These are phyloP conservation scores for Chaetomiaceae sp. DNA, from an alignment of 2,329 filamentous ascomycete genomes.

Conservation along the genomic window DNA sequence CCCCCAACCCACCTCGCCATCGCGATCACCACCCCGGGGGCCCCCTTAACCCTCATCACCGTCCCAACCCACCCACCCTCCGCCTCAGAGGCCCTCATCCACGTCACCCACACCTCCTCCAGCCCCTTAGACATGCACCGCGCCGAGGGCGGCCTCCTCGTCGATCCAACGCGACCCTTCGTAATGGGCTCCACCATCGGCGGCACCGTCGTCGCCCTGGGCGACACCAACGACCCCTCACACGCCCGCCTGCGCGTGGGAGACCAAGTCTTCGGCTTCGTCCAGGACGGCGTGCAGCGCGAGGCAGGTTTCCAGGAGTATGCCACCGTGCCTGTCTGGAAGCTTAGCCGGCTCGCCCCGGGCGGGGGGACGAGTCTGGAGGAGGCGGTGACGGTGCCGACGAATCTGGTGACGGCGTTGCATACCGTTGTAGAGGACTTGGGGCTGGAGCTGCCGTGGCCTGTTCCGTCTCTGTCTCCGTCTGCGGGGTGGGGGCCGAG, in stretches of 20 bases:
- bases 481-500: neutral
- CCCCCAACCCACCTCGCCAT: constrained; percentile 29
- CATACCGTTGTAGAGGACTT: constrained; percentile 50
- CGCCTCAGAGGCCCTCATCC: constrained; percentile 48
- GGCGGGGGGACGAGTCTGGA: constrained; percentile 36
- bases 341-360: constrained; percentile 43
- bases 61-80: constrained; percentile 32
- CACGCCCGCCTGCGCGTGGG: constrained; percentile 40
- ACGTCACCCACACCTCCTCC: constrained; percentile 55
- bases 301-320: constrained; percentile 55
- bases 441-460: constrained; percentile 49
- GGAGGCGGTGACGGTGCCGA: constrained; percentile 50
- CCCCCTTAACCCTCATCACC: constrained; percentile 26
- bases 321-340: constrained; percentile 47
- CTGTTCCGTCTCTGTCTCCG: neutral
- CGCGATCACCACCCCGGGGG: constrained; percentile 22
- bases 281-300: constrained; percentile 39
- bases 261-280: constrained; percentile 54
- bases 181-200: constrained; percentile 48
- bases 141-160: constrained; percentile 54
- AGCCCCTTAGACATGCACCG: constrained; percentile 60
- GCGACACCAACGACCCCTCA: constrained; percentile 23
- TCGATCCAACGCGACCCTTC: constrained; percentile 36
- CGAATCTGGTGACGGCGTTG: constrained; percentile 57
- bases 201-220: constrained; percentile 50